Base-by-base conservation (phyloP, 306 rosid genomes). In the Citrullus mucosospermus region DNA sequence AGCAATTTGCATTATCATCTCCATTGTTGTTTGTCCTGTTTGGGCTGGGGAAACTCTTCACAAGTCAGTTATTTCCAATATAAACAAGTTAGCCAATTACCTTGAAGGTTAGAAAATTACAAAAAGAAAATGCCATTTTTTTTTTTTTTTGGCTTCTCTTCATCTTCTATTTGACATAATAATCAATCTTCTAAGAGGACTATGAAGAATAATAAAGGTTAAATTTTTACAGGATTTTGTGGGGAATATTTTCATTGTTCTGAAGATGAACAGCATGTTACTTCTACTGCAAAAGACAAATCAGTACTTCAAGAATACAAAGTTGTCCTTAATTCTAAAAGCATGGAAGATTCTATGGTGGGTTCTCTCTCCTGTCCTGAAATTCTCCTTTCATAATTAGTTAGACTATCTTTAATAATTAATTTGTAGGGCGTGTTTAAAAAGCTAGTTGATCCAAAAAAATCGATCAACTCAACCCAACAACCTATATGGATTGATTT, bases 31-130 rank as follows among this genome's bases (percentile, higher is more conserved):
- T 48, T 88, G 83, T 77, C 99, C 99, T 0, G 93, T 95, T 2
- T 95, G 99, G 99, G 97, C 99, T 6, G 99, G 97, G 30, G 83
- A 87, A 87, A 96, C 89, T 16, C 95, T 95, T 81, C 97, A 92
- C 76, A 89, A 88, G 6, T 84, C 89, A 62, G 75, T 91, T 18
- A 86, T 93, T 85, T 89, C 93, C 43, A 91, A 91, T 46, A 54
- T 91, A n/a, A 85, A 88, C 57, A 92, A 91, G 81, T 88, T 95
- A n/a, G 96, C 91, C 28, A 88, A 84, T 79, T 89, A 67, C 46
- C 84, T 95, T 13, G 81, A 89, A 87, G 98, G 98, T 76, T 56
- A 18, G 67, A 32, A 12, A 13, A 13, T 51, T 4, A 51, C 0
- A 5, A 51, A 51, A 51, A 38, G 41, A 9, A 58, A 58, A 44